Base-by-base conservation (phyloP, 2,329 filamentous ascomycete genomes). In the Cercospora sp. region DNA sequence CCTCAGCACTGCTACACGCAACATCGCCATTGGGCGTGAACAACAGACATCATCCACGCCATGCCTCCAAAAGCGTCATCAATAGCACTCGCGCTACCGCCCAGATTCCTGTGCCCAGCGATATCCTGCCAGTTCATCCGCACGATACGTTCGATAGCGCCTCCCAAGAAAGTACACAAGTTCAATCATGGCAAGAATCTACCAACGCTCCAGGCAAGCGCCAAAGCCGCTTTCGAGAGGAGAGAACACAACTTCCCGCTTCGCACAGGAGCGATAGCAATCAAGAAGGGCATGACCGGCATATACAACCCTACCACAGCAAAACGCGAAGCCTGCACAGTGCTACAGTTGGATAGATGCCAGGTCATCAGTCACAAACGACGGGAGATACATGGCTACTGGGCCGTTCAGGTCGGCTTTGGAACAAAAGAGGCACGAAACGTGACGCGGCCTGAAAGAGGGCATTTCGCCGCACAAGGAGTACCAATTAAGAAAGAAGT, bases 251-350 rank as follows among this genome's bases (percentile, higher is more conserved):
- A 84, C 0, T 83, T 88, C 10, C 88, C 89, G 6, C 82, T 87
- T 51, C 91, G 95, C 30, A 90, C 93, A 2, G 95, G 95, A 32
- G 89, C 92, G 8, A 85, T 99, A 58, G 93, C 91, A 12, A 86
- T 90, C 78, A 99, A 99, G 83, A 94, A 94, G 83, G 95, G 95
- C 80, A 98, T 99, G 92, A 97, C 93, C 53, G 94, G 91, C 69
- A 82, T 97, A 72, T 98, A 91, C 85, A 90, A 93, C 77, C 81
- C 86, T 0, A 87, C 89, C 74, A 91, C 91, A 28, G 91, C 92
- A 74, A 87, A 86, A 71, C 89, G 94, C 72, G 91, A 90, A 67
- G 86, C 94, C 21, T 97, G 93, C 84, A 99, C 95, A 13, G 91
- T 99, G 63, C 86, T 99, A 66, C 94, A 98, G 83, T 86, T 99